Conservation (phyloP, 225 moss, liverwort and hornwort species). For the Polytrichum commune region DNA sequence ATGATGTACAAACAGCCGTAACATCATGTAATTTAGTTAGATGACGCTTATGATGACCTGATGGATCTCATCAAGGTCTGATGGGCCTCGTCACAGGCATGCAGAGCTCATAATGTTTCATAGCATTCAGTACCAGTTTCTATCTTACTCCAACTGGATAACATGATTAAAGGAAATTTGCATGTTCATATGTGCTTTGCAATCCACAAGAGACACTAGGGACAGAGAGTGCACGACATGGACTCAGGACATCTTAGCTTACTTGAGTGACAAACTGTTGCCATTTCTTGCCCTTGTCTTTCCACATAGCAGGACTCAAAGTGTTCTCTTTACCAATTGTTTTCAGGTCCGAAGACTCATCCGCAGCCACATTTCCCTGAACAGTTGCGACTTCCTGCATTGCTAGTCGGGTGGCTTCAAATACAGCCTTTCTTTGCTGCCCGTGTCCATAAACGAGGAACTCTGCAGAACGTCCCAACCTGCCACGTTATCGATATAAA, state of each 20-base stretch:
- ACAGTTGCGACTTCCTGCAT: slow-evolving; percentile 30
- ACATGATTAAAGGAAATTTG: no score
- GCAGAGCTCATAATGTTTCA: no score
- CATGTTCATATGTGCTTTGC: no score
- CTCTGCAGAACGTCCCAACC: slow-evolving; percentile 85
- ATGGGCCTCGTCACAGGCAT: no score
- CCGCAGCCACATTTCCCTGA: slow-evolving; percentile 18
- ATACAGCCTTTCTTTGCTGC: slow-evolving; percentile 88
- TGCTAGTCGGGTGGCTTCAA: slow-evolving; percentile 87
- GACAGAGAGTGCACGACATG: not conserved
- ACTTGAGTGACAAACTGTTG: slow-evolving; percentile 88
- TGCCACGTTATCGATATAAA: slow-evolving; percentile 23
- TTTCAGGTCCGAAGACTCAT: slow-evolving; percentile 21
- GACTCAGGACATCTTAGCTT: slow-evolving; percentile 9
- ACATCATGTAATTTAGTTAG: no score
- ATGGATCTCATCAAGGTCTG: no score
- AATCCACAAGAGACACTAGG: no score
- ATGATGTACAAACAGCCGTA: no score
- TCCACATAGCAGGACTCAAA: slow-evolving; percentile 59
- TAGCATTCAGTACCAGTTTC: no score
- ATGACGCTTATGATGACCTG: no score
- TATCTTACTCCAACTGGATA: no score
- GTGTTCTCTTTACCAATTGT: slow-evolving; percentile 20
- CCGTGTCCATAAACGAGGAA: slow-evolving; percentile 84
- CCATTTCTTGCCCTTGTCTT: slow-evolving; percentile 88